Conservation (phyloP, 2,329 filamentous ascomycete genomes). For the Fusarium verrucosum region DNA sequence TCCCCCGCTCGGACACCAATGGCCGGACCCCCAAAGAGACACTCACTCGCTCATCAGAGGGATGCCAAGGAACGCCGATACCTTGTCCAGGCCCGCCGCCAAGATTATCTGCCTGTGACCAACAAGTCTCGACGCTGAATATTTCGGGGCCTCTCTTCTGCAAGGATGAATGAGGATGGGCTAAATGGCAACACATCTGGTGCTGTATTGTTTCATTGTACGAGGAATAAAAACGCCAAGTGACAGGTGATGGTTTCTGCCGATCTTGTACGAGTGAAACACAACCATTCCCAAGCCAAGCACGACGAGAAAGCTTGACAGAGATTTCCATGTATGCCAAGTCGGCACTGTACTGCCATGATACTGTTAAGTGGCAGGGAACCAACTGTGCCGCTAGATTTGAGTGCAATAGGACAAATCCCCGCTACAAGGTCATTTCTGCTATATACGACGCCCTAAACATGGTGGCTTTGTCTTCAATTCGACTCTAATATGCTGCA, state of each 20-base stretch:
- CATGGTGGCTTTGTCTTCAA: conserved; percentile 3
- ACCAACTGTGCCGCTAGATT: neutral
- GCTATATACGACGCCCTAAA: neutral
- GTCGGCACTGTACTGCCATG: conserved; percentile 27
- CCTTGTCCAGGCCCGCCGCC: conserved; percentile 20
- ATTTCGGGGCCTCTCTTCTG: conserved; percentile 22
- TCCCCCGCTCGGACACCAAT: conserved; percentile 34
- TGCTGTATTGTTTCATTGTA: conserved; percentile 33
- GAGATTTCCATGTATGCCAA: conserved; percentile 28
- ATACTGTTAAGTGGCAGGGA: neutral
- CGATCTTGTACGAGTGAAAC: conserved; percentile 14
- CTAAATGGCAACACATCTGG: neutral
- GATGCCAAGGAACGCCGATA: conserved; percentile 20
- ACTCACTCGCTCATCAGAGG: neutral
- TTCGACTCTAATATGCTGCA: conserved; percentile 3
- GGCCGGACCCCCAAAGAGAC: conserved; percentile 34
- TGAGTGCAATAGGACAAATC: conserved; percentile 18
- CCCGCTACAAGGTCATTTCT: conserved; percentile 9
- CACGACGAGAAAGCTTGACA: conserved; percentile 19
- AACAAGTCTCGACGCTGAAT: conserved; percentile 25
- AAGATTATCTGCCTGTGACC: neutral
- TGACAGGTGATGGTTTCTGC: neutral
- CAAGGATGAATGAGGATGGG: neutral
- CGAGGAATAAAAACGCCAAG: neutral
- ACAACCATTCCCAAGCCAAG: conserved; percentile 23